phyloP scores from a whole-genome alignment of 2,329 filamentous ascomycete species.

The Westerdykella aurantiaca region DNA sequence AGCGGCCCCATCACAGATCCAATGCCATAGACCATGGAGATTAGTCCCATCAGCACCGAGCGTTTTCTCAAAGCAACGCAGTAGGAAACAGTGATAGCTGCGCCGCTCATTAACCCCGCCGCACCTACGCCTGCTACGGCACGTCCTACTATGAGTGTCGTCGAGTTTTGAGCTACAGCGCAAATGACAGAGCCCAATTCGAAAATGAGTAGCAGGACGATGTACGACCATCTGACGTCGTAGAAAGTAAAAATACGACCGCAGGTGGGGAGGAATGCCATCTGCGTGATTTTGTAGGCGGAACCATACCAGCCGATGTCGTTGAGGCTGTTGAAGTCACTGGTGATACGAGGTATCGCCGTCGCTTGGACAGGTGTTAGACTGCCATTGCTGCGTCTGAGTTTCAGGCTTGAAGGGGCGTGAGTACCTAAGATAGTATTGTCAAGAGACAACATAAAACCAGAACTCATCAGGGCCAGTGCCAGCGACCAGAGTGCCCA shows the following conservation, averaged over 20 bases:
- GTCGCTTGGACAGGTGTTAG: conserved; percentile 1
- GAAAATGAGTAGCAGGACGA: conserved; percentile 34
- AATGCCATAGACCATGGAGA: conserved; percentile 25
- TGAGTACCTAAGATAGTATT: background rate
- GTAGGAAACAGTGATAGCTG: conserved; percentile 2
- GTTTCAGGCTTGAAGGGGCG: no score
- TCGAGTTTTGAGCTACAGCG: conserved; percentile 26
- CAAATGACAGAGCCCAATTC: conserved; percentile 48
- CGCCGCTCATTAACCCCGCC: conserved; percentile 6
- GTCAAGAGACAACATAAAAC: background rate
- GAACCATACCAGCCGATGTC: conserved; percentile 32
- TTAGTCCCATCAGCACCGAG: conserved; percentile 25
- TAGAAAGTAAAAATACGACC: conserved; percentile 39
- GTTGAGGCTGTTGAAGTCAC: conserved; percentile 23
- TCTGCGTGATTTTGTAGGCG: conserved; percentile 7
- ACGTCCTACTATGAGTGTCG: conserved; percentile 3
- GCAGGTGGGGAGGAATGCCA: conserved; percentile 30
- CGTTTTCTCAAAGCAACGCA: conserved; percentile 30
- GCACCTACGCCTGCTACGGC: conserved; percentile 4
- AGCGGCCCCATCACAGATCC: conserved; percentile 35
- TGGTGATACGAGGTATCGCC: conserved; percentile 27
- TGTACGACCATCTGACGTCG: conserved; percentile 34
- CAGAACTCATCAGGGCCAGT: background rate
- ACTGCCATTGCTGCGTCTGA: background rate
- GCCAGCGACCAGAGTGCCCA: background rate